Conservation (phyloP, 1,284 basidiomycete species). For the Puccinia horiana region DNA sequence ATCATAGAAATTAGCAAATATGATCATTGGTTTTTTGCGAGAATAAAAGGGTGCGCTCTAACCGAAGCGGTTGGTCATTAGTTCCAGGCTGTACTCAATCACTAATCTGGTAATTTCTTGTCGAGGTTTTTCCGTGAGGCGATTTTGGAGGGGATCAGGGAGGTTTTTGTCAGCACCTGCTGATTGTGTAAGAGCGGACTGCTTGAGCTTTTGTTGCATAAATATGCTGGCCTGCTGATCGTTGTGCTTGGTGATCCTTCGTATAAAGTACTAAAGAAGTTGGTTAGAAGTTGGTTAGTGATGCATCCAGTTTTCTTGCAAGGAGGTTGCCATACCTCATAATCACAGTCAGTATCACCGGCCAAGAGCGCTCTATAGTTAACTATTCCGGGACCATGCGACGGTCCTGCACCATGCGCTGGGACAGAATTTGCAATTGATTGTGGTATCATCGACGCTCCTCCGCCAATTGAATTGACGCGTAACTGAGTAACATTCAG, state of each 20-base stretch:
- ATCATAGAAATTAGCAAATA: not conserved
- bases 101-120: slow-evolving; percentile 48
- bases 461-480: slow-evolving; percentile 27
- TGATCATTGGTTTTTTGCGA: not conserved
- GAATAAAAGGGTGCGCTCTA: not conserved
- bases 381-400: slow-evolving; percentile 38
- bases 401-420: not conserved
- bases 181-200: slow-evolving; percentile 43
- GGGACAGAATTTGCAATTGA: slow-evolving; percentile 18
- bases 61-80: slow-evolving; percentile 50
- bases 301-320: not conserved
- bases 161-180: slow-evolving; percentile 15
- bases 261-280: slow-evolving; percentile 45
- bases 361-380: slow-evolving; percentile 48
- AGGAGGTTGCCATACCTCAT: slow-evolving; percentile 24
- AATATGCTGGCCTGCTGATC: slow-evolving; percentile 50
- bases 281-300: not conserved
- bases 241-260: slow-evolving; percentile 49
- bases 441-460: slow-evolving; percentile 11
- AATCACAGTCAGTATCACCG: slow-evolving; percentile 49
- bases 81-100: slow-evolving; percentile 48
- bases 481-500: slow-evolving; percentile 16
- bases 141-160: not conserved
- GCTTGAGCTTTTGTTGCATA: slow-evolving; percentile 50
- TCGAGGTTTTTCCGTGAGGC: slow-evolving; percentile 16